These are phyloP conservation scores for Entomortierella lignicola DNA, from an alignment of 192 early-diverging fungal genomes.

Conservation along the genomic window DNA sequence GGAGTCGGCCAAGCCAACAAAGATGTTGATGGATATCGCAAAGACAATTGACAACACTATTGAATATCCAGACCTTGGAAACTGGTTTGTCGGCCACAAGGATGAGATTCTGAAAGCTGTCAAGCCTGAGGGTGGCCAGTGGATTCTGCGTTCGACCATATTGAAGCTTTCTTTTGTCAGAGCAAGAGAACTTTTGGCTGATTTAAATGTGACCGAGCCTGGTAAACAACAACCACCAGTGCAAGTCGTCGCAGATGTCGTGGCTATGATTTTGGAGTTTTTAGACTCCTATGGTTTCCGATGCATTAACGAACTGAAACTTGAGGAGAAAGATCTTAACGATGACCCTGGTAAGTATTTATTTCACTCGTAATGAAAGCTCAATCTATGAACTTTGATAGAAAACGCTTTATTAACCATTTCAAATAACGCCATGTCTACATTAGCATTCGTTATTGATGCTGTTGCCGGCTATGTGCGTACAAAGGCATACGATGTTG, in stretches of 20 bases:
- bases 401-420: neutral
- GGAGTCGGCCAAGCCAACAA: conserved; percentile 52
- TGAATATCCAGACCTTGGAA: conserved; percentile 31
- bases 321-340: conserved; percentile 48
- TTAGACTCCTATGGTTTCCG: conserved; percentile 52
- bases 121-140: conserved; percentile 38
- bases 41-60: conserved; percentile 32
- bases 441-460: conserved; percentile 36
- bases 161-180: conserved; percentile 44
- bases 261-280: conserved; percentile 49
- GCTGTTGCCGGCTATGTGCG: conserved; percentile 42
- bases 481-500: conserved; percentile 47
- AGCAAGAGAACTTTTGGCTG: conserved; percentile 26
- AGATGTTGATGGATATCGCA: conserved; percentile 53
- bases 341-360: conserved; percentile 42
- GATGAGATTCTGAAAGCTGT: conserved; percentile 37
- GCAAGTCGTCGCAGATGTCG: conserved; percentile 44
- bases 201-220: conserved; percentile 21
- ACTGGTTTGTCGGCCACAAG: conserved; percentile 37
- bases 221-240: conserved; percentile 36
- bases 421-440: neutral
- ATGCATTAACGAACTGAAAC: conserved; percentile 51
- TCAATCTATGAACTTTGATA: too few relatives aligned
- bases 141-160: conserved; percentile 47
- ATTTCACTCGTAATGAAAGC: neutral